These are phyloP conservation scores for Mucor piriformis DNA, from an alignment of 371 early-diverging fungal genomes.

Conservation along the genomic window DNA sequence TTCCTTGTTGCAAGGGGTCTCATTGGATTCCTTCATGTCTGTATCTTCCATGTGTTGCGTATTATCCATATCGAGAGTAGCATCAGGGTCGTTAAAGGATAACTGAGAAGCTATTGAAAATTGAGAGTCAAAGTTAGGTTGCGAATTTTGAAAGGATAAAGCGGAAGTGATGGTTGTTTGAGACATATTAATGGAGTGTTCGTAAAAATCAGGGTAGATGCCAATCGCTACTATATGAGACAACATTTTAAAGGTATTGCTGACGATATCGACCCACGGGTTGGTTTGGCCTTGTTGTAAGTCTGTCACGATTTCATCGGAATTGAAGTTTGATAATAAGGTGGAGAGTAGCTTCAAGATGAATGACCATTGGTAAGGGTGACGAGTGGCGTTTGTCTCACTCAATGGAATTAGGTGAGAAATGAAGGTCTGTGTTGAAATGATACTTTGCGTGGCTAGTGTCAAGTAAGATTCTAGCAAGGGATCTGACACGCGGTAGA, in stretches of 20 bases:
- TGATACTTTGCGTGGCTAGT: neutral
- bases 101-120: slow-evolving; percentile 31
- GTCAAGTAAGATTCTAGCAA: slow-evolving; percentile 44
- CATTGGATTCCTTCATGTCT: slow-evolving; percentile 6
- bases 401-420: slow-evolving; percentile 20
- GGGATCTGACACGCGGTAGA: slow-evolving; percentile 33
- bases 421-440: slow-evolving; percentile 14
- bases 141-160: slow-evolving; percentile 19
- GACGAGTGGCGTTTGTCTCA: slow-evolving; percentile 22
- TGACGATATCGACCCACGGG: slow-evolving; percentile 29
- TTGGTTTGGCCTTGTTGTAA: slow-evolving; percentile 18
- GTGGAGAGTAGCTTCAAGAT: slow-evolving; percentile 30
- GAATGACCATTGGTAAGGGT: slow-evolving; percentile 44
- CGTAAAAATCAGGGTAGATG: slow-evolving; percentile 24
- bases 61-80: slow-evolving; percentile 41
- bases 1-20: neutral
- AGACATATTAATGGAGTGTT: neutral
- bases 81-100: slow-evolving; percentile 35
- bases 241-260: slow-evolving; percentile 28
- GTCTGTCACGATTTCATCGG: slow-evolving; percentile 29
- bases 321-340: slow-evolving; percentile 21
- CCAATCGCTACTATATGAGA: slow-evolving; percentile 37
- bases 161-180: slow-evolving; percentile 6
- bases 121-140: slow-evolving; percentile 24
- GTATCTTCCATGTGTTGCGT: slow-evolving; percentile 28